Conservation (phyloP, 805 yeast genomes). For the Blastobotrys peoriensis region DNA sequence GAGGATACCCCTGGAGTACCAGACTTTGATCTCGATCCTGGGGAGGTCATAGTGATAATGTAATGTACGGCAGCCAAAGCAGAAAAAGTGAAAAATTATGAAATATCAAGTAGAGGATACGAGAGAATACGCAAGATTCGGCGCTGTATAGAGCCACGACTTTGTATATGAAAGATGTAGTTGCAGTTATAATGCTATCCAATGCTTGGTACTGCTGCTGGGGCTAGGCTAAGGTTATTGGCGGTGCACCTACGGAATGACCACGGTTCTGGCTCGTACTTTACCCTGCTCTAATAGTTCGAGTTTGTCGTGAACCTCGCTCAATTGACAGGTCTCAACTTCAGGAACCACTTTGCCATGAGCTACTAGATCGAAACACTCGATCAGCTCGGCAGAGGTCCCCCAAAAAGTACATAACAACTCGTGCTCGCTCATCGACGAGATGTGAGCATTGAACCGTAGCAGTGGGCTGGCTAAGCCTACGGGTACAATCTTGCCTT, state of each 20-base stretch:
- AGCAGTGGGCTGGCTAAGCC: constrained; percentile 38
- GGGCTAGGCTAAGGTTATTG: no score
- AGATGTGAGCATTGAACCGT: constrained; percentile 29
- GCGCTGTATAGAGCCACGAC: no score
- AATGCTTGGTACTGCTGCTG: no score
- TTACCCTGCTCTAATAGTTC: constrained; percentile 35
- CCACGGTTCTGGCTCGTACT: constrained; percentile 38
- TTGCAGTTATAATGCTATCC: no score
- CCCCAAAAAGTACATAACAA: constrained; percentile 42
- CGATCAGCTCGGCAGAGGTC: constrained; percentile 37
- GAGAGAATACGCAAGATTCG: no score
- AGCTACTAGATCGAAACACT: constrained; percentile 38
- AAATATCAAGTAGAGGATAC: no score
- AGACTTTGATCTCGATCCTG: neutral
- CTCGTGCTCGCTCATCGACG: constrained; percentile 39
- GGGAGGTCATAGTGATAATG: neutral
- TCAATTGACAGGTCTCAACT: constrained; percentile 28
- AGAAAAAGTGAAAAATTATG: no score
- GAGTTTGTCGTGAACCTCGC: constrained; percentile 34
- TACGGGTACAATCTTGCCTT: constrained; percentile 38
- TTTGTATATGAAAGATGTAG: no score
- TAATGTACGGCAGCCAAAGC: no score
- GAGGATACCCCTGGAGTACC: neutral
- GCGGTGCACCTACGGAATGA: no score
- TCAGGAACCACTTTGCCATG: constrained; percentile 37